Base-by-base conservation (phyloP, 768 basidiomycete genomes). In the Pleurotus tuoliensis region DNA sequence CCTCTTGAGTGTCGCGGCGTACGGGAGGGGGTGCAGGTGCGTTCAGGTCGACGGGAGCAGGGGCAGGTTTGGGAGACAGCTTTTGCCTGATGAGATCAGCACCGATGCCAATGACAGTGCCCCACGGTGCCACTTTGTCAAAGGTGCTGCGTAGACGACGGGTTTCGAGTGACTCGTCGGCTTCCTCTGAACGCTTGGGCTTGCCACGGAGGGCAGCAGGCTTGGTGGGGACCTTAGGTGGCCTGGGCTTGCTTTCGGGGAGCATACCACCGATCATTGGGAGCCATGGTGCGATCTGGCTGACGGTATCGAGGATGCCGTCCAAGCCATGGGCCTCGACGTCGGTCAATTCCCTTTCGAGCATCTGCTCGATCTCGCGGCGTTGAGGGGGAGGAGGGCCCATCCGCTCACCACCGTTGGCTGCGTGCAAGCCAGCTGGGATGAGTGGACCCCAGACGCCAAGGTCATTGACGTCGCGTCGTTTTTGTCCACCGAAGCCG, bases 251-350 rank as follows among this genome's bases (percentile, higher is more conserved):
- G 8, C 20, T 44, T 16, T 40, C 38, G 8, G 51, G 51, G n/a
- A 53, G 34, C 51, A 53, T 53, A 40, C 51, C 51, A 22, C 38
- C 37, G 24, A 53, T 53, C 51, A 53, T 53, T 8, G 51, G 51
- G n/a, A 53, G 39, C 38, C 39, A 53, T 4, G 51, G 51, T 12
- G 51, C 51, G 20, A 53, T 39, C 22, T 53, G 51, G 39, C 51
- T 53, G 51, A 53, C 51, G 13, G 51, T 53, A 39, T 53, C 51
- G n/a, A 53, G 51, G 15, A 53, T 18, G 11, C 38, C 37, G 24
- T 15, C 24, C 16, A 53, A 20, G 25, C 22, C 39, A 15, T 39
- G 51, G 9, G 51, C 51, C 39, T 53, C 51, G 22, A 41, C 51
- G 24, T 53, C 51, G 24, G 51, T 18, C 22, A 53, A 37, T 20